phyloP scores from a whole-genome alignment of 2,329 filamentous ascomycete species.

The Coniochaeta sp. region DNA sequence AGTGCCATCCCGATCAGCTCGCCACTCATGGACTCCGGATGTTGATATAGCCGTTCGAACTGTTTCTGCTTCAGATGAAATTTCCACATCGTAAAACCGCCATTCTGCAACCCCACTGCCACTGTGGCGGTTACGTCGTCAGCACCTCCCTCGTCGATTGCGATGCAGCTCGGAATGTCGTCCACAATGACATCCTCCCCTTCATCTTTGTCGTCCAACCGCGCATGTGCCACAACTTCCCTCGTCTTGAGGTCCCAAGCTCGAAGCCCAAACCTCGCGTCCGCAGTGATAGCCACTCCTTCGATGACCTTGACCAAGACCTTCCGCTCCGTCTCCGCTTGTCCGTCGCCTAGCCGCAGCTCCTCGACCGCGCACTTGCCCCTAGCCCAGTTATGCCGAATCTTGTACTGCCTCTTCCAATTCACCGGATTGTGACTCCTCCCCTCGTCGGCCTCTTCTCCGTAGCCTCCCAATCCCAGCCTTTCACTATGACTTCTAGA shows the following conservation, averaged over 20 bases:
- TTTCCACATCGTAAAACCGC: conserved; percentile 63
- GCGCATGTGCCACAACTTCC: conserved; percentile 45
- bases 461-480: not conserved
- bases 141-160: conserved; percentile 49
- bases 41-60: conserved; percentile 47
- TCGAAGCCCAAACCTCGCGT: conserved; percentile 60
- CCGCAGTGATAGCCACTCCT: conserved; percentile 71
- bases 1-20: conserved; percentile 64
- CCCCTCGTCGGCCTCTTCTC: conserved; percentile 16
- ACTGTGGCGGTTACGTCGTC: conserved; percentile 45
- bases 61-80: conserved; percentile 36
- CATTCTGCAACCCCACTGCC: conserved; percentile 63
- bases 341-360: conserved; percentile 39
- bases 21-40: conserved; percentile 55
- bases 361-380: conserved; percentile 77
- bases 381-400: conserved; percentile 84
- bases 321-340: conserved; percentile 29
- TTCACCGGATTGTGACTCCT: conserved; percentile 54
- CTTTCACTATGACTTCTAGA: conserved; percentile 36
- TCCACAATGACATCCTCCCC: conserved; percentile 6
- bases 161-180: conserved; percentile 51
- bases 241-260: conserved; percentile 69
- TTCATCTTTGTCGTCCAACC: conserved; percentile 19
- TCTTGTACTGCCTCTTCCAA: conserved; percentile 84
- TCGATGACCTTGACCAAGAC: conserved; percentile 74